These are phyloP conservation scores for Ramaria sp. DNA, from an alignment of 768 basidiomycete species.

Conservation along the genomic window DNA sequence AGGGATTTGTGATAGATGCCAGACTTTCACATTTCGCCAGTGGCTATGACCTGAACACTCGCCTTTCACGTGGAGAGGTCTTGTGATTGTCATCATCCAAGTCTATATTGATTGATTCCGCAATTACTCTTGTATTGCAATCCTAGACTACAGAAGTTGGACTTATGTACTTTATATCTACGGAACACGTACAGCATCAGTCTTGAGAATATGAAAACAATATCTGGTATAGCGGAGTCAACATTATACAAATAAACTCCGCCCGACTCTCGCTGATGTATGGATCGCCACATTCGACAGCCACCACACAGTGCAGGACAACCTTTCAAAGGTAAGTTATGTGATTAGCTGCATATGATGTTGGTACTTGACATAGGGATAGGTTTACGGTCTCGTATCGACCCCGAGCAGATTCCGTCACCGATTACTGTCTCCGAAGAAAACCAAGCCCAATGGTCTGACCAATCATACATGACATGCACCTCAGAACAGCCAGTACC, in stretches of 20 bases:
- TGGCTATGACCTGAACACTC: constrained; percentile 42
- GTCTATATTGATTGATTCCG: no score
- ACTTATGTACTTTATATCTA: no score
- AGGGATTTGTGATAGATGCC: constrained; percentile 57
- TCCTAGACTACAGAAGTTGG: no score
- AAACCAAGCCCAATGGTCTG: constrained; percentile 73
- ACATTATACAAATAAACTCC: background rate
- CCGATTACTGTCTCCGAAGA: constrained; percentile 67
- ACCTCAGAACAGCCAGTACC: constrained; percentile 54
- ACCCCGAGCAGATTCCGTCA: constrained; percentile 86
- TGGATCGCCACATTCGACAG: constrained; percentile 41
- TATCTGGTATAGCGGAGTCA: background rate
- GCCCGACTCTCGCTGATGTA: background rate
- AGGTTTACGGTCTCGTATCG: constrained; percentile 77
- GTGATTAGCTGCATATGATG: background rate
- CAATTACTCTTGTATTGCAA: no score
- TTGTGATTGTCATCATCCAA: background rate
- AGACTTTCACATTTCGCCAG: constrained; percentile 64
- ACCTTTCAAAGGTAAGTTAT: constrained; percentile 35
- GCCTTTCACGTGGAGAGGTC: background rate
- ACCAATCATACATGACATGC: constrained; percentile 54
- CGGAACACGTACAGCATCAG: no score
- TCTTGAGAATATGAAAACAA: no score
- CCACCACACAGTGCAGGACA: constrained; percentile 60
- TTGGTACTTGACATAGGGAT: constrained; percentile 1